A percentile compares a stretch with the other conserved stretches of the same genome.
Evolutionary conservation across 352 stramenopile genomes (phyloP).

Genomic region (Phytophthora aleatoria): DNA sequence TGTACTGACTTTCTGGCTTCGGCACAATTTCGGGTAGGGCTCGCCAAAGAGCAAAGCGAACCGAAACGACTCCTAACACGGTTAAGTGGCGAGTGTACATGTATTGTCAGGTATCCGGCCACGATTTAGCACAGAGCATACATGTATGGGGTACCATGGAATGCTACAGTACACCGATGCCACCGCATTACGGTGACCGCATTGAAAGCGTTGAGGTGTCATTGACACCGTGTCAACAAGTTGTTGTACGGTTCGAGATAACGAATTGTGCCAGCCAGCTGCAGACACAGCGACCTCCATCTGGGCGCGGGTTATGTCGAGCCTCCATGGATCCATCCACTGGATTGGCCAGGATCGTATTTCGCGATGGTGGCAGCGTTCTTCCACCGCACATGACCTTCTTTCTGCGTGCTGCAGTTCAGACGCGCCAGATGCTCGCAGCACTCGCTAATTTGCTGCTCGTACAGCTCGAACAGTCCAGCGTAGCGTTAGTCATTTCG

Average conservation of each 20-base stretch:
- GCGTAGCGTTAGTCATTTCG: conserved; percentile 9
- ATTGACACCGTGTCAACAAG: background rate
- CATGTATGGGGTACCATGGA: too few relatives aligned
- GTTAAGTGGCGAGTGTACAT: too few relatives aligned
- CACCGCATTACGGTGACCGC: background rate
- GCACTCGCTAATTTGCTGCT: conserved; percentile 33
- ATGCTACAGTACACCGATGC: background rate
- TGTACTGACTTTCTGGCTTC: conserved; percentile 17
- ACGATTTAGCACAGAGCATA: too few relatives aligned
- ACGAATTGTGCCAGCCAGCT: conserved; percentile 16
- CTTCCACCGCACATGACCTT: conserved; percentile 19
- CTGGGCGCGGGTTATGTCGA: conserved; percentile 23
- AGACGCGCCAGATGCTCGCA: conserved; percentile 10
- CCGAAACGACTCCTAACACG: background rate
- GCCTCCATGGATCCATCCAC: background rate
- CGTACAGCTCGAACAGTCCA: background rate
- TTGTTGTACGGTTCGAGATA: conserved; percentile 8
- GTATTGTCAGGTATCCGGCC: too few relatives aligned
- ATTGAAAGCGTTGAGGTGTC: conserved; percentile 15
- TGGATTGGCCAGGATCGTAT: conserved; percentile 30
- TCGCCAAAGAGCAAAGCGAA: conserved; percentile 2
- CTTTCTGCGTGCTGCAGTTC: conserved; percentile 13
- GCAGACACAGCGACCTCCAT: conserved; percentile 27
- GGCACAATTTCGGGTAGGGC: background rate
- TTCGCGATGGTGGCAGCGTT: conserved; percentile 25